A percentile compares a stretch with the other conserved stretches of the same genome.
These are phyloP conservation scores for Ailanthus altissimus DNA, from an alignment of 345 rosid genomes.

Conservation along the genomic window DNA sequence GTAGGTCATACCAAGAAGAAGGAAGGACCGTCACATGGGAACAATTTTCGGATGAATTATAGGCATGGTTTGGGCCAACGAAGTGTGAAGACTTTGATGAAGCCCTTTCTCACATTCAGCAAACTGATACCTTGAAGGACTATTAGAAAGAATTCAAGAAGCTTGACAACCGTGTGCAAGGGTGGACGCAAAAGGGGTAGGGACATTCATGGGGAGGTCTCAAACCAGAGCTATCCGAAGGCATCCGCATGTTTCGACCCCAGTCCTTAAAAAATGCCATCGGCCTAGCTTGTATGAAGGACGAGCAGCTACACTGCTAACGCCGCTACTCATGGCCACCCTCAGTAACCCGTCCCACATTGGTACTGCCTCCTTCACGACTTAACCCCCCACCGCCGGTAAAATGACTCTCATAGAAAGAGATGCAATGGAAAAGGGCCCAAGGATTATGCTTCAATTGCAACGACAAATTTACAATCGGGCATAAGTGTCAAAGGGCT, in stretches of 20 bases:
- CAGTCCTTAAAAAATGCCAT: not conserved
- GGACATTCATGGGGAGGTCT: not conserved
- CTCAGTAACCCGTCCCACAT: too few relatives aligned
- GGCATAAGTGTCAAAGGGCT: not conserved
- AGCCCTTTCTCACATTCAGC: not conserved
- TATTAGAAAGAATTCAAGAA: not conserved
- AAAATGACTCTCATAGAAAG: not conserved
- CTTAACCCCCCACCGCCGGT: not conserved
- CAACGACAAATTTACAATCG: not conserved
- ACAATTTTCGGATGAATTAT: not conserved
- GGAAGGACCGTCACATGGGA: not conserved
- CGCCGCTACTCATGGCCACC: not conserved
- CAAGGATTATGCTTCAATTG: constrained; percentile 2
- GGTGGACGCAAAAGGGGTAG: too few relatives aligned
- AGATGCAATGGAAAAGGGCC: not conserved
- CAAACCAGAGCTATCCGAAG: not conserved
- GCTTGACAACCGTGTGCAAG: not conserved
- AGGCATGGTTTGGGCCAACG: not conserved
- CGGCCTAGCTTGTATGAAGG: not conserved
- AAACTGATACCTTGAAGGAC: not conserved
- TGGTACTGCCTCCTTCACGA: not conserved
- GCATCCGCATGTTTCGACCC: not conserved
- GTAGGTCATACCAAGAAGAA: not conserved
- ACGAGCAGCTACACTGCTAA: not conserved
- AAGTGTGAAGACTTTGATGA: not conserved